Conservation (phyloP, 2,329 filamentous ascomycete species). For the Escovopsis sp. region DNA sequence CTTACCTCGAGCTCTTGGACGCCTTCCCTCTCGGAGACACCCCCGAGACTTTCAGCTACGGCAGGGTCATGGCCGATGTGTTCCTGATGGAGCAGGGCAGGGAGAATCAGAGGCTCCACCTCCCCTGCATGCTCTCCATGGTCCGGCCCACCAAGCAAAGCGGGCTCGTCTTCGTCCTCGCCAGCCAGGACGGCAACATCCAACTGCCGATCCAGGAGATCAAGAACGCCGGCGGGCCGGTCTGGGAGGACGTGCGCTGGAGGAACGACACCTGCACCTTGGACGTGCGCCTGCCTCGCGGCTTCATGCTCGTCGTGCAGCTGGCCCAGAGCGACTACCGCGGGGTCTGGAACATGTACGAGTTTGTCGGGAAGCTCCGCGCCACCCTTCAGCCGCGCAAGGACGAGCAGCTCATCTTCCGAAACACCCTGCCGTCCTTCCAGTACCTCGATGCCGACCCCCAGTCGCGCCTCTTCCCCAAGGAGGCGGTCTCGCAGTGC, state of each 20-base stretch:
- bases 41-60: conserved; percentile 60
- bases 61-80: conserved; percentile 59
- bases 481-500: conserved; percentile 57
- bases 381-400: conserved; percentile 51
- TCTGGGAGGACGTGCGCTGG: conserved; percentile 76
- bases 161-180: conserved; percentile 56
- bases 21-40: conserved; percentile 68
- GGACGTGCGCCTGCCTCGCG: conserved; percentile 56
- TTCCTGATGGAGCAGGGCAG: conserved; percentile 60
- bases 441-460: conserved; percentile 66
- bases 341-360: conserved; percentile 68
- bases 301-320: conserved; percentile 57
- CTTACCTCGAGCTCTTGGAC: conserved; percentile 43
- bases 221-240: conserved; percentile 47
- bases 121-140: conserved; percentile 65
- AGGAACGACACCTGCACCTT: conserved; percentile 51
- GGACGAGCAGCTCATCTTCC: conserved; percentile 58
- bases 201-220: conserved; percentile 60
- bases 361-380: conserved; percentile 68
- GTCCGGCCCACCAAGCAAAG: conserved; percentile 55
- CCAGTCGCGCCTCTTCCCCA: conserved; percentile 59
- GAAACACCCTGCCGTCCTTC: conserved; percentile 55
- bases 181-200: conserved; percentile 66
- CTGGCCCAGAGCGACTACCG: conserved; percentile 66
- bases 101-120: conserved; percentile 50